Percentiles rank a stretch among this genome's conserved stretches.
These are phyloP conservation scores for Peziza echinospora DNA, from an alignment of 495 filamentous ascomycete genomes.

Conservation along the genomic window DNA sequence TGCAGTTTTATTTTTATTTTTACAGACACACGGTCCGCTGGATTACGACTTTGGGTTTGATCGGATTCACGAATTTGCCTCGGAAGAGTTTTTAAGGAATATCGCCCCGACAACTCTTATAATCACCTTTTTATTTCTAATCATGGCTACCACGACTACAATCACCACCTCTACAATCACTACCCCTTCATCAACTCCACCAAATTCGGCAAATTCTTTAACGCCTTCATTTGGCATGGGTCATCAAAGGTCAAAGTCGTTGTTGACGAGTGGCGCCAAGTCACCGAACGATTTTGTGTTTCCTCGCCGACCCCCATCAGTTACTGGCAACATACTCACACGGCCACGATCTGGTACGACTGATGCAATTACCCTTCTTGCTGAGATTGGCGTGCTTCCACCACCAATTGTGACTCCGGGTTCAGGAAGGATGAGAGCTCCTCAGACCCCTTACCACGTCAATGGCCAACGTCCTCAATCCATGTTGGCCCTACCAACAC, in stretches of 20 bases:
- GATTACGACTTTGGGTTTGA: not conserved
- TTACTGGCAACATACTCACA: not conserved
- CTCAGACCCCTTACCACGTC: not conserved
- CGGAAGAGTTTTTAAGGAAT: not conserved
- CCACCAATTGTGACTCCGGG: not conserved
- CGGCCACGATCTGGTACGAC: not conserved
- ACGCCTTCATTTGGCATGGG: too few species aligned
- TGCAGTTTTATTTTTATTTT: not conserved
- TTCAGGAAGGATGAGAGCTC: not conserved
- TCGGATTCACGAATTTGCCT: not conserved
- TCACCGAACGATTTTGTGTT: not conserved
- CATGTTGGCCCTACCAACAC: not conserved
- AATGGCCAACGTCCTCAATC: not conserved
- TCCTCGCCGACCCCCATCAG: not conserved
- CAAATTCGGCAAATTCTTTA: too few species aligned
- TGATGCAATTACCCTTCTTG: not conserved
- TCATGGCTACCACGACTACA: not conserved
- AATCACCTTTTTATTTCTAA: not conserved
- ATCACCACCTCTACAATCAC: not conserved
- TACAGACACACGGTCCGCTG: not conserved
- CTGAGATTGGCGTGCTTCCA: not conserved
- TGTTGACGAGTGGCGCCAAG: not conserved
- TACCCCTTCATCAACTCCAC: too few species aligned
- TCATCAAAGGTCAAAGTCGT: not conserved
- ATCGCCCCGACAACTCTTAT: not conserved